Conservation (phyloP, 1,139 yeast genomes). For the Suzukiozyma palmioleophila region DNA sequence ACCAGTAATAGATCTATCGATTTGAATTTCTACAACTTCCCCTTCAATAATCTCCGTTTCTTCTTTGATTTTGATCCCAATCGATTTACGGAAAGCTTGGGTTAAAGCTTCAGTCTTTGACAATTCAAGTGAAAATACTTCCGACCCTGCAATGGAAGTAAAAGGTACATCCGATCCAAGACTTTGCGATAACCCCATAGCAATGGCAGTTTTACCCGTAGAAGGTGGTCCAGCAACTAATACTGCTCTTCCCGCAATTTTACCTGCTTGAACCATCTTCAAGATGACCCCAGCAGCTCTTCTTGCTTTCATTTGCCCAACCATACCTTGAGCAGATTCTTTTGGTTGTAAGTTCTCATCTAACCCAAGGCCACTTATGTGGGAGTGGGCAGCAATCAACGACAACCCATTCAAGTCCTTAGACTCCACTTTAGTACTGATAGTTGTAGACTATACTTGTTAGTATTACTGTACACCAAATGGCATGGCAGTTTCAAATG, state of each 20-base stretch:
- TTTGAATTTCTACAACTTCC: conserved; percentile 97
- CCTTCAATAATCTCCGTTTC: conserved; percentile 98
- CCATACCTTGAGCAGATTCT: conserved; percentile 87
- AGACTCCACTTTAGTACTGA: conserved; percentile 32
- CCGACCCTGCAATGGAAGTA: conserved; percentile 92
- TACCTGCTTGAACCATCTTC: conserved; percentile 89
- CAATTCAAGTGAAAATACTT: conserved; percentile 84
- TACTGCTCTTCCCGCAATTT: conserved; percentile 96
- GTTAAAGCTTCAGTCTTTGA: conserved; percentile 94
- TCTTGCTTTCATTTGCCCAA: conserved; percentile 92
- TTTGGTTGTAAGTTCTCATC: conserved; percentile 87
- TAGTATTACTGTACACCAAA: conserved; percentile 7
- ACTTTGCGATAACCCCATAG: conserved; percentile 91
- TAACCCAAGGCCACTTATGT: conserved; percentile 89
- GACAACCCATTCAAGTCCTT: conserved; percentile 57
- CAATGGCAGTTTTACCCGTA: conserved; percentile 98
- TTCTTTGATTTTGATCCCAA: conserved; percentile 93
- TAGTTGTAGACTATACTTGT: conserved; percentile 19
- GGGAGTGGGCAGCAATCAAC: conserved; percentile 93
- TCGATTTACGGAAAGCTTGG: conserved; percentile 92
- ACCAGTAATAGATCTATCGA: conserved; percentile 92
- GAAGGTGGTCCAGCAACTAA: conserved; percentile 97
- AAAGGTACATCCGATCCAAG: conserved; percentile 92
- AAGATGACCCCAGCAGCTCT: conserved; percentile 92
- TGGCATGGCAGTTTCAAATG: too few relatives aligned